These are phyloP conservation scores for Plenodomus tracheiphilus DNA, from an alignment of 2,329 filamentous ascomycete species.

Conservation along the genomic window DNA sequence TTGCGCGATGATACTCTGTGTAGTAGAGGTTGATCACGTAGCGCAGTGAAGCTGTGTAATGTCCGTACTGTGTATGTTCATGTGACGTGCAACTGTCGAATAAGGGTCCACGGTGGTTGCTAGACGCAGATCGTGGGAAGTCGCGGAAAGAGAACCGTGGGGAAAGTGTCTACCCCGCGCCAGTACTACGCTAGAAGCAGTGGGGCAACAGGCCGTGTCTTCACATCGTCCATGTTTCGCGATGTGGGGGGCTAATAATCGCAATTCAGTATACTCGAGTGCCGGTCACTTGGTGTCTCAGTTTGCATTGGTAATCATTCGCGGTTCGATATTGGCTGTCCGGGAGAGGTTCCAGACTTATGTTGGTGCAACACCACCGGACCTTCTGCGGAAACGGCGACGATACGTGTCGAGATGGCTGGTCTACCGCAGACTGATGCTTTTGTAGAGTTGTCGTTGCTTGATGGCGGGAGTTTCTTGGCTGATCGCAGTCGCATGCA, in stretches of 20 bases:
- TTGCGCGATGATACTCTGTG: neutral
- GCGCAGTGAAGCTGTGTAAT: too few species aligned
- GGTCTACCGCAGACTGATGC: slow-evolving; percentile 19
- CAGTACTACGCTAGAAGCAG: neutral
- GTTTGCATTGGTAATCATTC: neutral
- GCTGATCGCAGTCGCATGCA: slow-evolving; percentile 32
- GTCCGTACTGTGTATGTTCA: neutral
- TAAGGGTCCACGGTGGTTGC: neutral
- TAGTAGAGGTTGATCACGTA: too few species aligned
- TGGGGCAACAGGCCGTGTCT: slow-evolving; percentile 8
- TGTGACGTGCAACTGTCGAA: neutral
- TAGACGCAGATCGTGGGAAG: neutral
- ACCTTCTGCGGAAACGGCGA: neutral
- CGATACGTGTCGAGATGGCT: neutral
- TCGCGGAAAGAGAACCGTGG: slow-evolving; percentile 2
- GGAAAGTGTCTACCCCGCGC: slow-evolving; percentile 9
- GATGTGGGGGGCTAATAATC: neutral
- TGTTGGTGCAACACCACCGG: neutral
- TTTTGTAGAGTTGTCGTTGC: slow-evolving; percentile 28
- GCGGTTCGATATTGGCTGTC: neutral
- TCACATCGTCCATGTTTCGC: neutral
- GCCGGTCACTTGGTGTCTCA: neutral
- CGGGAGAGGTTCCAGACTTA: too few species aligned
- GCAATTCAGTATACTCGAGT: neutral
- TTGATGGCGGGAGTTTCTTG: slow-evolving; percentile 41